Percentiles rank a stretch among this genome's conserved stretches.
phyloP scores from a whole-genome alignment of 2,329 filamentous ascomycete species.

The Colletotrichum sp. region DNA sequence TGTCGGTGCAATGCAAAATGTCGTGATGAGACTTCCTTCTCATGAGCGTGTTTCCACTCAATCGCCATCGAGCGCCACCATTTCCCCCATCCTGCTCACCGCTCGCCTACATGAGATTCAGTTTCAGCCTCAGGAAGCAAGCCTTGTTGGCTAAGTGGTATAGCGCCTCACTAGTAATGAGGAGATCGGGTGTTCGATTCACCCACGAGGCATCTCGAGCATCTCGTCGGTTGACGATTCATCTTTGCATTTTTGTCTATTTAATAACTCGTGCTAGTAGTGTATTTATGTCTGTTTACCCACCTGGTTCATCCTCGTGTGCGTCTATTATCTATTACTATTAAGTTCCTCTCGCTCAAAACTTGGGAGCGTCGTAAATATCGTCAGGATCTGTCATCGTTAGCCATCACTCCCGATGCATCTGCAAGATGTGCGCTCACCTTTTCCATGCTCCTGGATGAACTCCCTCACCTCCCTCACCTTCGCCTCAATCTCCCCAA shows the following conservation, averaged over 20 bases:
- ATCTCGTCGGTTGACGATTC: accelerated
- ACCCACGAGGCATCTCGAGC: slow-evolving; percentile 20
- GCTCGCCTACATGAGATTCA: not conserved
- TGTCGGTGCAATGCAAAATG: accelerated
- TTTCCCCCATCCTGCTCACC: not conserved
- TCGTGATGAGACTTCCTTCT: not conserved
- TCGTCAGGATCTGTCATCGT: slow-evolving; percentile 50
- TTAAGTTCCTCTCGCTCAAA: slow-evolving; percentile 26
- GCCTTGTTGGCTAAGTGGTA: slow-evolving; percentile 25
- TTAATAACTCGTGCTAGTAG: no score
- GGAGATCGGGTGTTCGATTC: slow-evolving; percentile 24
- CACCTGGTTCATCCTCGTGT: no score
- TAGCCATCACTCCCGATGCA: slow-evolving; percentile 11
- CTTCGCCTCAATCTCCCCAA: slow-evolving; percentile 51
- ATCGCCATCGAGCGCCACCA: not conserved
- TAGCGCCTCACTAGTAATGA: slow-evolving; percentile 25
- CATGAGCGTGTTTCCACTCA: not conserved
- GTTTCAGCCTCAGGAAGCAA: not conserved
- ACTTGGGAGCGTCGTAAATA: slow-evolving; percentile 53
- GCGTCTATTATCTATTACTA: not conserved
- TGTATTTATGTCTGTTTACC: no score
- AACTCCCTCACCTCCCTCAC: slow-evolving; percentile 55
- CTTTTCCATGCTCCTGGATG: slow-evolving; percentile 56
- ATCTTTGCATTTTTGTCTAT: not conserved
- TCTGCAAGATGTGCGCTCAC: slow-evolving; percentile 35